These are phyloP conservation scores for Metschnikowia colocasiae DNA, from an alignment of 805 yeast genomes.

Conservation along the genomic window DNA sequence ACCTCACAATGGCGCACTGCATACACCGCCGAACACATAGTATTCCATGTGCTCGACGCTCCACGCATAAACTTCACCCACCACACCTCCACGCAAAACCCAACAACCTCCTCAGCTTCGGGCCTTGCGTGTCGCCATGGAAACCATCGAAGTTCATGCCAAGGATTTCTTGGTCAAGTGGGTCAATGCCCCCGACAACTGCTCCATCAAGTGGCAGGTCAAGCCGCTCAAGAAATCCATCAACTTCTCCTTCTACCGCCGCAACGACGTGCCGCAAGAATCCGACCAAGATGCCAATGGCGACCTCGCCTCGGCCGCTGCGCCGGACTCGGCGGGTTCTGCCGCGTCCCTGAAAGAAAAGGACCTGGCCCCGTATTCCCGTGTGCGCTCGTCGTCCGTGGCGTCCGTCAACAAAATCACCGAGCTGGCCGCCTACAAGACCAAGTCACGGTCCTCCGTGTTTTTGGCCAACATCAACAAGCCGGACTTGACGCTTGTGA, in stretches of 20 bases:
- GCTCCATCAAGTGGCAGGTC: slow-evolving; percentile 71
- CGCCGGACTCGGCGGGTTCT: background rate
- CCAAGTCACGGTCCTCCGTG: slow-evolving; percentile 35
- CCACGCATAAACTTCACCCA: background rate
- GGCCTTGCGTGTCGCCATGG: slow-evolving; percentile 61
- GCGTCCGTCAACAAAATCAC: slow-evolving; percentile 35
- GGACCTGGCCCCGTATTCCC: background rate
- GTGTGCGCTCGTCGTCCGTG: slow-evolving; percentile 28
- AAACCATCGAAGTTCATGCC: slow-evolving; percentile 84
- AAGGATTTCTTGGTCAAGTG: slow-evolving; percentile 88
- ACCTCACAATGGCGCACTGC: background rate
- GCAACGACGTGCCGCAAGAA: slow-evolving; percentile 19
- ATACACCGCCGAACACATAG: background rate
- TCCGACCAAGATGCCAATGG: background rate
- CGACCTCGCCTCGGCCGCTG: background rate
- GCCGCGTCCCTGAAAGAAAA: background rate
- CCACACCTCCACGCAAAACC: no score
- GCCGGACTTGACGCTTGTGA: slow-evolving; percentile 48
- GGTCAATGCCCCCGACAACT: slow-evolving; percentile 72
- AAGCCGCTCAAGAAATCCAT: slow-evolving; percentile 58
- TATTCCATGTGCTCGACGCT: background rate
- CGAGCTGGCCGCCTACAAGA: slow-evolving; percentile 28
- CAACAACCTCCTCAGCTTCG: no score
- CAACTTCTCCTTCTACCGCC: slow-evolving; percentile 38
- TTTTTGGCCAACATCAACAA: slow-evolving; percentile 38